phyloP scores from a whole-genome alignment of 2,329 filamentous ascomycete genomes.

The Diaporthe caulivora region DNA sequence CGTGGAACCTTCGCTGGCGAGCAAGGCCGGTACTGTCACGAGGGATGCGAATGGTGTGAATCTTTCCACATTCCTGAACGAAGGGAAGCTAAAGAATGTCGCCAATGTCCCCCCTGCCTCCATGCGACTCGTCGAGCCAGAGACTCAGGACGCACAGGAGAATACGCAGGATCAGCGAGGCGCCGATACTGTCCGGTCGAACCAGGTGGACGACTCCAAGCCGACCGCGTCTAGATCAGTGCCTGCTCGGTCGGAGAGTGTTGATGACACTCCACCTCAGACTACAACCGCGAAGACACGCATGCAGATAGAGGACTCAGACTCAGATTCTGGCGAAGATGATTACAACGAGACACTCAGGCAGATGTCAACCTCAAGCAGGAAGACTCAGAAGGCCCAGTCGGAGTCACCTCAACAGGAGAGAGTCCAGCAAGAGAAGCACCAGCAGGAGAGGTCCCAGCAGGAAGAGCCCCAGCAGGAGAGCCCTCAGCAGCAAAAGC shows the following conservation, averaged over 20 bases:
- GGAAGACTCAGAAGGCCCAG: conserved; percentile 29
- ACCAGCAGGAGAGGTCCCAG: conserved; percentile 49
- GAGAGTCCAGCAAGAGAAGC: conserved; percentile 33
- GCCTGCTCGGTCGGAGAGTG: conserved; percentile 51
- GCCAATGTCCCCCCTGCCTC: conserved; percentile 68
- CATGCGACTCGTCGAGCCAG: conserved; percentile 70
- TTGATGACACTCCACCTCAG: conserved; percentile 67
- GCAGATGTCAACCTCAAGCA: conserved; percentile 45
- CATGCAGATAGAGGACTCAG: conserved; percentile 78
- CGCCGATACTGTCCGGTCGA: conserved; percentile 50
- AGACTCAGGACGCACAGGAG: conserved; percentile 55
- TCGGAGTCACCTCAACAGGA: conserved; percentile 15
- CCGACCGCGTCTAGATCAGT: conserved; percentile 58
- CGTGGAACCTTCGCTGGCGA: conserved; percentile 60
- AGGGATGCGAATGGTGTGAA: conserved; percentile 52
- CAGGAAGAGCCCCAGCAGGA: conserved; percentile 42
- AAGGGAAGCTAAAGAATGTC: conserved; percentile 63
- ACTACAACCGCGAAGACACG: conserved; percentile 71
- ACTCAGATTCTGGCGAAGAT: conserved; percentile 70
- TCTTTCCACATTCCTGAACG: conserved; percentile 55
- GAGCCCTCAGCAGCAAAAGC: conserved; percentile 23
- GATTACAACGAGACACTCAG: conserved; percentile 52
- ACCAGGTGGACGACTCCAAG: conserved; percentile 57
- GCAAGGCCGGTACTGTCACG: conserved; percentile 51
- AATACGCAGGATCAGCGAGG: conserved; percentile 47